phyloP scores from a whole-genome alignment of 2,329 filamentous ascomycete genomes.

The Penicillium sp. region DNA sequence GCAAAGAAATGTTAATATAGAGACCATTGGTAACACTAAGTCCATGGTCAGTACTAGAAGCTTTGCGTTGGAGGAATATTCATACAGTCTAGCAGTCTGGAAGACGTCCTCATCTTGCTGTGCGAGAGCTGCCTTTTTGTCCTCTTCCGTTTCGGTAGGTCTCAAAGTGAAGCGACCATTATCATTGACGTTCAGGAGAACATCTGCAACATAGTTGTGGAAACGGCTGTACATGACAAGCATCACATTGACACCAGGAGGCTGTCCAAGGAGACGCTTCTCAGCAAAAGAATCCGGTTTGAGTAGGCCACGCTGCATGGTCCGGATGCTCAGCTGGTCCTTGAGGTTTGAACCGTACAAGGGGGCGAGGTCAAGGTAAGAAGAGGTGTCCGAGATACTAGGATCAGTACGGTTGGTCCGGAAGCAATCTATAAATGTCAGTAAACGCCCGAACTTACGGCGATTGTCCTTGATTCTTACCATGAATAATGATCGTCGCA shows the following conservation, averaged over 20 bases:
- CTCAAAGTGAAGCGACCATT: constrained; percentile 73
- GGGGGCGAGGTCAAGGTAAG: constrained; percentile 70
- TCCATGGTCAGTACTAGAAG: too few species aligned
- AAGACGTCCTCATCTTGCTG: constrained; percentile 77
- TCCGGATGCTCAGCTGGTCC: constrained; percentile 55
- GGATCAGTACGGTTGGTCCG: constrained; percentile 64
- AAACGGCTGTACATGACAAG: constrained; percentile 73
- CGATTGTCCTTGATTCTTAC: constrained; percentile 33
- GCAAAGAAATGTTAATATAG: constrained; percentile 75
- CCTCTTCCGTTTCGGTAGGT: constrained; percentile 49
- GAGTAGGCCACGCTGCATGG: constrained; percentile 67
- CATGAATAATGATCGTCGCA: constrained; percentile 72
- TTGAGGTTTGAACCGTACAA: constrained; percentile 62
- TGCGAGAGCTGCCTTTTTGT: constrained; percentile 54
- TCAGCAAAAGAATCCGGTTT: constrained; percentile 74
- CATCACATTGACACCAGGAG: constrained; percentile 68
- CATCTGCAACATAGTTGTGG: constrained; percentile 81
- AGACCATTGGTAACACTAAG: constrained; percentile 63
- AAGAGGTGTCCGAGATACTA: constrained; percentile 64
- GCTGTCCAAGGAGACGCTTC: constrained; percentile 67
- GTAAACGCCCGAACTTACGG: too few species aligned
- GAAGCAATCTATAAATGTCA: constrained; percentile 57
- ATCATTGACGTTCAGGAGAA: constrained; percentile 87
- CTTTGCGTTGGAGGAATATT: too few species aligned
- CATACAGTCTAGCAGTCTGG: constrained; percentile 66